Conservation (phyloP, 2,329 filamentous ascomycete species). For the Fusarium proliferatum region DNA sequence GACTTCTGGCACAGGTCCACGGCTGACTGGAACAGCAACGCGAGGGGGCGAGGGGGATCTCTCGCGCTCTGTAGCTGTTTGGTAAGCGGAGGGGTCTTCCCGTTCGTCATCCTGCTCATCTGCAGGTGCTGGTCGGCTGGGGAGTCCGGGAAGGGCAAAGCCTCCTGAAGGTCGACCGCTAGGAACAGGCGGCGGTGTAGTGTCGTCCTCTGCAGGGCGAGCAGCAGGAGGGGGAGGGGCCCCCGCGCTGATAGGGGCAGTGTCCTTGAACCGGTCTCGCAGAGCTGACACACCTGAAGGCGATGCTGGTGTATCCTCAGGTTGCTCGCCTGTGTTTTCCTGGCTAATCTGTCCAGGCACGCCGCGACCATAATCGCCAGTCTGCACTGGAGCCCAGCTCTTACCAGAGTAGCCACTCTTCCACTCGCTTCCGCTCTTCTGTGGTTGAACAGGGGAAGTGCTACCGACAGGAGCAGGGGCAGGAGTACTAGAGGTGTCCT, state of each 20-base stretch:
- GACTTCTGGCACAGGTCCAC: slow-evolving; percentile 65
- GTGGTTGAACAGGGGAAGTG: slow-evolving; percentile 69
- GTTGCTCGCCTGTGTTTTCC: slow-evolving; percentile 72
- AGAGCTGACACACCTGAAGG: slow-evolving; percentile 76
- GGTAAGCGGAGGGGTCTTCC: slow-evolving; percentile 59
- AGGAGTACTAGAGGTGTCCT: slow-evolving; percentile 54
- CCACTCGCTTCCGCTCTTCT: slow-evolving; percentile 83
- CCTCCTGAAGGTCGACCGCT: slow-evolving; percentile 77
- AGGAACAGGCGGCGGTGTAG: slow-evolving; percentile 64
- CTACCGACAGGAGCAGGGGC: slow-evolving; percentile 49
- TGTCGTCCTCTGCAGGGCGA: slow-evolving; percentile 52
- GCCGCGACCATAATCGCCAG: slow-evolving; percentile 71
- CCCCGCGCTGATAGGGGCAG: slow-evolving; percentile 73
- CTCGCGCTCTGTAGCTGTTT: slow-evolving; percentile 59
- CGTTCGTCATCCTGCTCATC: slow-evolving; percentile 59
- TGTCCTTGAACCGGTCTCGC: slow-evolving; percentile 84
- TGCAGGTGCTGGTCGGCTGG: slow-evolving; percentile 66
- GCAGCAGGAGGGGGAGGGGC: slow-evolving; percentile 54
- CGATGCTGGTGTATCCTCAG: slow-evolving; percentile 63
- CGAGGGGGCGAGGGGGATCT: slow-evolving; percentile 76
- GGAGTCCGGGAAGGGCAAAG: slow-evolving; percentile 82
- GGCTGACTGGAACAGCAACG: slow-evolving; percentile 85
- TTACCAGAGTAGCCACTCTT: slow-evolving; percentile 93
- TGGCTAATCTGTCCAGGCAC: slow-evolving; percentile 60
- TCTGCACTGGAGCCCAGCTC: slow-evolving; percentile 87